These are phyloP conservation scores for Ogataea naganishii DNA, from an alignment of 805 yeast genomes.

Conservation along the genomic window DNA sequence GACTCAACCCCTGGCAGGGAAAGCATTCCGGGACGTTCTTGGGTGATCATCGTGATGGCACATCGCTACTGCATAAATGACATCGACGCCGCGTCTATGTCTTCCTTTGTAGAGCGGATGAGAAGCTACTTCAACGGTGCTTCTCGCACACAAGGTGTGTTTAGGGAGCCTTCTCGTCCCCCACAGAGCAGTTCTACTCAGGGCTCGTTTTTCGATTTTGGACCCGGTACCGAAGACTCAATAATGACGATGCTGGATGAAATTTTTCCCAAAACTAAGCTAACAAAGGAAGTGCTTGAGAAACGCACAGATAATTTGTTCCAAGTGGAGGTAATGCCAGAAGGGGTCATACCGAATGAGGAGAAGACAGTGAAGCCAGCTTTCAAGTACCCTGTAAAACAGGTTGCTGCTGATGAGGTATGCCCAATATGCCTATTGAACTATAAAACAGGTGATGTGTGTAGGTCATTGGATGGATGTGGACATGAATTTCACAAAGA, in stretches of 20 bases:
- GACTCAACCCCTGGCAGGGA: constrained; percentile 1
- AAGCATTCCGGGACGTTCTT: constrained; percentile 30
- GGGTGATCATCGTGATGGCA: constrained; percentile 59
- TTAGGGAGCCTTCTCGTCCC: too few species aligned
- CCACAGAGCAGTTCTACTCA: too few species aligned
- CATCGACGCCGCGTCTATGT: too few species aligned
- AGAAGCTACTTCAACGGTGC: constrained; percentile 41
- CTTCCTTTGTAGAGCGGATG: too few species aligned
- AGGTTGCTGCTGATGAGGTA: constrained; percentile 20
- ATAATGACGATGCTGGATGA: constrained; percentile 39
- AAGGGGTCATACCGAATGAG: constrained; percentile 13
- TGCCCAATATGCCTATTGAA: constrained; percentile 48
- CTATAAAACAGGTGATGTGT: constrained; percentile 35
- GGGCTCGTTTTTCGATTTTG: too few species aligned
- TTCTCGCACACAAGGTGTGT: too few species aligned
- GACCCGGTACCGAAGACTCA: constrained; percentile 39
- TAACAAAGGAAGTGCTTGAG: constrained; percentile 11
- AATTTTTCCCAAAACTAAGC: constrained; percentile 2
- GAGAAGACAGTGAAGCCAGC: neutral
- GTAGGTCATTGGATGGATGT: constrained; percentile 37
- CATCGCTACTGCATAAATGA: constrained; percentile 34
- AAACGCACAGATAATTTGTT: constrained; percentile 10
- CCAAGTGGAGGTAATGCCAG: constrained; percentile 7
- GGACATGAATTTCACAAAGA: constrained; percentile 43
- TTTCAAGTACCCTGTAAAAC: constrained; percentile 1